phyloP scores from a whole-genome alignment of 257 asterid species.

The Nicotiana obtusifolia region DNA sequence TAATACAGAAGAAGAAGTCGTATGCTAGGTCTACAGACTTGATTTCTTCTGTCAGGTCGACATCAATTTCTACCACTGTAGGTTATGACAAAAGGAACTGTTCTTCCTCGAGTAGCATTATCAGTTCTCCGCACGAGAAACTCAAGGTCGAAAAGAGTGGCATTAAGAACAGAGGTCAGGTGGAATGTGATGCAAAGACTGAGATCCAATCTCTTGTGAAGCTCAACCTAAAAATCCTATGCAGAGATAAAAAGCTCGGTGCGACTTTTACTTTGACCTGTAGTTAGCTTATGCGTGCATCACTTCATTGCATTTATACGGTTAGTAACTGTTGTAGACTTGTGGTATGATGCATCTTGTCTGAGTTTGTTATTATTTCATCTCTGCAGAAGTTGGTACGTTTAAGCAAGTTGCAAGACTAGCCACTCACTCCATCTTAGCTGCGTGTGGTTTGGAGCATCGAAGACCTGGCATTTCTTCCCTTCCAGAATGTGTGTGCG shows the following conservation, averaged over 20 bases:
- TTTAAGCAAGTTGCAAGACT: constrained; percentile 63
- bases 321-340: background rate
- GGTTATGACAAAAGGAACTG: constrained; percentile 17
- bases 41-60: constrained; percentile 21
- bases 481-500: constrained; percentile 35
- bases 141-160: constrained; percentile 20
- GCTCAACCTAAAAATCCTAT: constrained; percentile 61
- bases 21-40: constrained; percentile 11
- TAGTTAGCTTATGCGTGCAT: constrained; percentile 1
- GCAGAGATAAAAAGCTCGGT: constrained; percentile 51
- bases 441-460: constrained; percentile 59
- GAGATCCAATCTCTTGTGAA: constrained; percentile 74
- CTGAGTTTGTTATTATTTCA: background rate
- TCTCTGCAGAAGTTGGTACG: constrained; percentile 37
- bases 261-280: constrained; percentile 4
- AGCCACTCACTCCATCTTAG: constrained; percentile 63
- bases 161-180: constrained; percentile 23
- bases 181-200: constrained; percentile 44
- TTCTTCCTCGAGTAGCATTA: constrained; percentile 28
- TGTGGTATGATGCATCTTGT: background rate
- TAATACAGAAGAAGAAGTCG: constrained; percentile 12
- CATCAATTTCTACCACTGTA: constrained; percentile 16
- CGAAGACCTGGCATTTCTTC: constrained; percentile 27
- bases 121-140: constrained; percentile 23
- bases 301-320: background rate